These are phyloP conservation scores for Rhizopus arrhizus DNA, from an alignment of 371 early-diverging fungal genomes.

Conservation along the genomic window DNA sequence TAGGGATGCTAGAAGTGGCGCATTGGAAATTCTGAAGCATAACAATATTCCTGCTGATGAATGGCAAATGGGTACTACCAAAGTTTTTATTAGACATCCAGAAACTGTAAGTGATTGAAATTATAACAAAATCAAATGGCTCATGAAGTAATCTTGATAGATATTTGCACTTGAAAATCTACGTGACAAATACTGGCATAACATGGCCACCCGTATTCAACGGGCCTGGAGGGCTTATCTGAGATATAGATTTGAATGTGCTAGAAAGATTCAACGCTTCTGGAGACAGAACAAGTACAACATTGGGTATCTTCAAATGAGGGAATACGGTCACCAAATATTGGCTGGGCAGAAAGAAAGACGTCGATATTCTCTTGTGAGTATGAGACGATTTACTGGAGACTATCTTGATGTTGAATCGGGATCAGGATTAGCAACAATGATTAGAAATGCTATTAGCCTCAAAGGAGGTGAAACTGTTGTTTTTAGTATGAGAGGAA, in stretches of 20 bases:
- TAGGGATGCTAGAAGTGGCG: conserved; percentile 73
- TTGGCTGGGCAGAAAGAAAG: conserved; percentile 89
- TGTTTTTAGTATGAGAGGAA: conserved; percentile 71
- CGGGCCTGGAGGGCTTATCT: conserved; percentile 86
- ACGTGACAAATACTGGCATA: conserved; percentile 95
- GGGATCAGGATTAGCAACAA: conserved; percentile 65
- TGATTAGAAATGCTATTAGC: conserved; percentile 65
- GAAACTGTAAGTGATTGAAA: conserved; percentile 68
- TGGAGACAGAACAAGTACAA: conserved; percentile 91
- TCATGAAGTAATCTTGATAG: conserved; percentile 6
- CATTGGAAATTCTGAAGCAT: conserved; percentile 81
- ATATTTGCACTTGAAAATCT: conserved; percentile 91
- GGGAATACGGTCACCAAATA: conserved; percentile 93
- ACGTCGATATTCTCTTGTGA: conserved; percentile 83
- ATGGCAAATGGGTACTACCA: conserved; percentile 95
- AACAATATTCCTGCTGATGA: conserved; percentile 85
- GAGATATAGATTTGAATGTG: conserved; percentile 72
- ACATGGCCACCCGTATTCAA: conserved; percentile 94
- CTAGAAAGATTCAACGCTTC: conserved; percentile 77
- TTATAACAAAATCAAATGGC: no score
- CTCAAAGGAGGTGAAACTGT: conserved; percentile 60
- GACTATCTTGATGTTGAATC: conserved; percentile 86
- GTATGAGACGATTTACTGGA: conserved; percentile 85
- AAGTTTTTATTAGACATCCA: conserved; percentile 94
- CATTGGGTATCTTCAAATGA: conserved; percentile 86